phyloP scores from a whole-genome alignment of 2,329 filamentous ascomycete species.

The Lasiodiplodia gonubiensis region DNA sequence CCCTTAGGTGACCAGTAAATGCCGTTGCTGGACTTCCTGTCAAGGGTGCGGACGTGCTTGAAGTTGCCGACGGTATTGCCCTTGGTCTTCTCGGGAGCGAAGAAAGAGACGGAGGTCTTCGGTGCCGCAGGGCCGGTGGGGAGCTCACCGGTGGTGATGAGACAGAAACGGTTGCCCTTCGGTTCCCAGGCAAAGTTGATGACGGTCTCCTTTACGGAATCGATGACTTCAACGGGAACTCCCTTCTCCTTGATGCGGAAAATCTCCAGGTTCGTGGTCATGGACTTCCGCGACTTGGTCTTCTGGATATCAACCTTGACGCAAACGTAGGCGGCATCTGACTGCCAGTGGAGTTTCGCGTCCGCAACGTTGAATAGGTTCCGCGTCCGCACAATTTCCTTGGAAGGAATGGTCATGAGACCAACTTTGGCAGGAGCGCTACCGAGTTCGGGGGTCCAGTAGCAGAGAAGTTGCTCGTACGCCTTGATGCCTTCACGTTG shows the following conservation, averaged over 20 bases:
- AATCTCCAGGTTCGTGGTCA: conserved; percentile 96
- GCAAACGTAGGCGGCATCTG: conserved; percentile 88
- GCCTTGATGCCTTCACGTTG: conserved; percentile 84
- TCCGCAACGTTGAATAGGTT: conserved; percentile 99
- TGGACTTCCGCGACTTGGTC: conserved; percentile 98
- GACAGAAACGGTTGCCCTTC: conserved; percentile 94
- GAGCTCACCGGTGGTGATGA: conserved; percentile 92
- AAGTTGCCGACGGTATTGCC: conserved; percentile 84
- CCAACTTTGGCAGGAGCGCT: conserved; percentile 98
- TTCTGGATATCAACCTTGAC: conserved; percentile 94
- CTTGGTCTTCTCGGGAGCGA: conserved; percentile 95
- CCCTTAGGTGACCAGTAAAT: conserved; percentile 99
- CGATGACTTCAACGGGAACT: conserved; percentile 96
- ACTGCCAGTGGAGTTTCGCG: conserved; percentile 99
- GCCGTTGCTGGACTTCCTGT: conserved; percentile 99
- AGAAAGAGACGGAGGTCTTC: conserved; percentile 95
- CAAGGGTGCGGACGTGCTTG: conserved; percentile 90
- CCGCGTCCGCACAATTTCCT: conserved; percentile 89
- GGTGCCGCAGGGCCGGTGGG: conserved; percentile 77
- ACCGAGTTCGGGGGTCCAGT: conserved; percentile 98
- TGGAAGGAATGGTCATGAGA: conserved; percentile 93
- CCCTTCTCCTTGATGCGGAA: conserved; percentile 98
- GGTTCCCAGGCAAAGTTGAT: conserved; percentile 99
- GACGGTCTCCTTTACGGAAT: conserved; percentile 96
- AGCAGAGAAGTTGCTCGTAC: conserved; percentile 96